Evolutionary conservation across 371 early-diverging fungal genomes (phyloP), one percentile per base, ranked within the genome.

Genomic region (Choanephora cucurbitarum): DNA sequence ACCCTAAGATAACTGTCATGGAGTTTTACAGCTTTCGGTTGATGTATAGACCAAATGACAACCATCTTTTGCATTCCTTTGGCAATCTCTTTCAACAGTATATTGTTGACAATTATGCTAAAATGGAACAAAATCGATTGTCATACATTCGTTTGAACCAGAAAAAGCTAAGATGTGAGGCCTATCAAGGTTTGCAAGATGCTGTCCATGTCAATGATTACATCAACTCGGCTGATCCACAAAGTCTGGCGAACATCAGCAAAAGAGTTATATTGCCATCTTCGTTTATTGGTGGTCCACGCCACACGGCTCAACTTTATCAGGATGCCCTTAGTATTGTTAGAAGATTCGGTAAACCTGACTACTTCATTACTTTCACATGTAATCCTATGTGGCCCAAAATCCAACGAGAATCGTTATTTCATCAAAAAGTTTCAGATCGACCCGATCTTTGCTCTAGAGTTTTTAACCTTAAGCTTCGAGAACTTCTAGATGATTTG

Each of bases 281-380:
- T 5, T 37, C 63, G 0, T 68, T 70, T 47, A 42, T 37, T 42
- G 67, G 67, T 13, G 60, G 66, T 15, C 70, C 65, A 13, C 52
- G 68, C 1, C 49, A 62, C n/a, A 67, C 68, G 62, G 32, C 48
- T 5, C 64, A 66, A n/a, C 41, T 47, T 0, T 72, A 60, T 31
- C 67, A 72, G 39, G 70, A 79, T 49, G 60, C 67, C 0, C 59
- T 71, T 50, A 50, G 51, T 0, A 63, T 73, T n/a, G 56, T 71
- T 0, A 39, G 66, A 1, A 5, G 22, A 0, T 62, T 58, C 45
- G 67, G 72, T 0, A 7, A 70, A 43, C 68, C 69, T 0, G 72
- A 72, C 39, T 49, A 56, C 0, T 69, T 77, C 31, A 60, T 73
- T n/a, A 72, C 72, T 5, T 61, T 77, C n/a, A 77, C 64, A 0